Conservation (phyloP, 2,329 filamentous ascomycete genomes). For the Exophiala bonariae region DNA sequence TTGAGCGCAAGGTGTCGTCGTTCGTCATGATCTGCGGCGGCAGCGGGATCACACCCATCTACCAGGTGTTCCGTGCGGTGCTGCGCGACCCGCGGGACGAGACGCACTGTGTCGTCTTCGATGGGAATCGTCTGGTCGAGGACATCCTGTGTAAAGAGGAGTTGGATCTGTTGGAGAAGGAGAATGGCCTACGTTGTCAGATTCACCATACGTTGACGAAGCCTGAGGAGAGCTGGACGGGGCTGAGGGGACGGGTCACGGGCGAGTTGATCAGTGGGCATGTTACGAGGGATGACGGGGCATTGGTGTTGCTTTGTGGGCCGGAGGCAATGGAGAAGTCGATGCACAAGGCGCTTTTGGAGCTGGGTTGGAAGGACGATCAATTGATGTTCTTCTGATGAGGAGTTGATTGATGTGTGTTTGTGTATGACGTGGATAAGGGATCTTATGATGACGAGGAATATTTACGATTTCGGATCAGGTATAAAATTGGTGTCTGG, state of each 20-base stretch:
- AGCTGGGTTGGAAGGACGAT: conserved; percentile 69
- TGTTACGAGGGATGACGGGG: conserved; percentile 47
- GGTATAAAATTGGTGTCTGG: no score
- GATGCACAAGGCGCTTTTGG: conserved; percentile 56
- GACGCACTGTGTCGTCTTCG: conserved; percentile 70
- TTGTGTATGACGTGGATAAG: neutral
- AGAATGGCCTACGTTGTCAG: conserved; percentile 58
- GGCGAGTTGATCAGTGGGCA: conserved; percentile 62
- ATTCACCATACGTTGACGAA: conserved; percentile 70
- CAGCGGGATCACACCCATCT: conserved; percentile 90
- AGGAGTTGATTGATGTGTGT: neutral
- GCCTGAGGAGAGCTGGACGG: conserved; percentile 65
- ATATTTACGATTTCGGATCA: conserved; percentile 1
- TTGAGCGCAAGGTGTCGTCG: conserved; percentile 57
- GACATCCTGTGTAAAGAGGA: conserved; percentile 81
- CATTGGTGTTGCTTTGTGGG: conserved; percentile 75
- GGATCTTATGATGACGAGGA: neutral
- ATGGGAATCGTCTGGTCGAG: conserved; percentile 74
- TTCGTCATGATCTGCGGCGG: conserved; percentile 89
- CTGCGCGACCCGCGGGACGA: conserved; percentile 63
- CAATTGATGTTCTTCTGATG: conserved; percentile 73
- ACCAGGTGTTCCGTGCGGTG: conserved; percentile 75
- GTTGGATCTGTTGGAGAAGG: conserved; percentile 62
- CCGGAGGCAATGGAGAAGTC: conserved; percentile 72
- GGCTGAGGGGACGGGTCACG: conserved; percentile 67